Evolutionary conservation across 2,329 filamentous ascomycete species (phyloP).

Genomic region (Alternaria sp.): DNA sequence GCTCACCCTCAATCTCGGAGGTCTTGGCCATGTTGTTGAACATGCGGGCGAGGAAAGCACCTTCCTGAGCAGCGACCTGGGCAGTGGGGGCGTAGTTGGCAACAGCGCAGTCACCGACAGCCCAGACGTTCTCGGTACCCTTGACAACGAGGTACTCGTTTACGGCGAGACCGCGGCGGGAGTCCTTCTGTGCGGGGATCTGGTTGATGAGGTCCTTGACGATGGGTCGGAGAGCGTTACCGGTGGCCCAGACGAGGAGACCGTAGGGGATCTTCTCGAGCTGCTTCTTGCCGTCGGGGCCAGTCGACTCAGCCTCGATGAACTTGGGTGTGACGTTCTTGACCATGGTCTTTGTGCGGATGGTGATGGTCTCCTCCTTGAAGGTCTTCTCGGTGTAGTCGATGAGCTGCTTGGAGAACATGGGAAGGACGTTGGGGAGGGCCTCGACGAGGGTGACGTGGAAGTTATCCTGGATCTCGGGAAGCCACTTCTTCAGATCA

Average conservation of each 20-base stretch:
- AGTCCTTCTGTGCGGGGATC: constrained; percentile 94
- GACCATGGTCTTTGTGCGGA: constrained; percentile 98
- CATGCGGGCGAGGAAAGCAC: constrained; percentile 88
- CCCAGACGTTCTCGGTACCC: constrained; percentile 96
- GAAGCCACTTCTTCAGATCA: constrained; percentile 97
- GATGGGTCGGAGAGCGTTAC: constrained; percentile 88
- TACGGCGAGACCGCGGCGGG: constrained; percentile 89
- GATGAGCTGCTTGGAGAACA: constrained; percentile 98
- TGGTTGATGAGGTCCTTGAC: constrained; percentile 90
- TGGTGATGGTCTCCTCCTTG: constrained; percentile 97
- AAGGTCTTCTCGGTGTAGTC: constrained; percentile 99
- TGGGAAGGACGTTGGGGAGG: constrained; percentile 92
- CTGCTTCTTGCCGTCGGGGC: constrained; percentile 84
- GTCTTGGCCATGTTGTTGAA: constrained; percentile 99
- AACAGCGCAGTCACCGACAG: constrained; percentile 94
- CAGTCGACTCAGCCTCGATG: constrained; percentile 86
- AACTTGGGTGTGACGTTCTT: constrained; percentile 93
- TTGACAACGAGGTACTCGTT: constrained; percentile 99
- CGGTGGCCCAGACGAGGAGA: constrained; percentile 96
- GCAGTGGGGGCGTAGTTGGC: constrained; percentile 98
- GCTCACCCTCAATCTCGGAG: constrained; percentile 76
- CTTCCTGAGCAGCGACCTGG: constrained; percentile 95
- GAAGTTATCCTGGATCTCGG: constrained; percentile 93
- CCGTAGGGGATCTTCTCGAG: constrained; percentile 87
- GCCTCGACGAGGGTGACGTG: constrained; percentile 97